A percentile compares a stretch with the other conserved stretches of the same genome.
phyloP scores from a whole-genome alignment of 768 basidiomycete species.

The Kwoniella shandongensis region DNA sequence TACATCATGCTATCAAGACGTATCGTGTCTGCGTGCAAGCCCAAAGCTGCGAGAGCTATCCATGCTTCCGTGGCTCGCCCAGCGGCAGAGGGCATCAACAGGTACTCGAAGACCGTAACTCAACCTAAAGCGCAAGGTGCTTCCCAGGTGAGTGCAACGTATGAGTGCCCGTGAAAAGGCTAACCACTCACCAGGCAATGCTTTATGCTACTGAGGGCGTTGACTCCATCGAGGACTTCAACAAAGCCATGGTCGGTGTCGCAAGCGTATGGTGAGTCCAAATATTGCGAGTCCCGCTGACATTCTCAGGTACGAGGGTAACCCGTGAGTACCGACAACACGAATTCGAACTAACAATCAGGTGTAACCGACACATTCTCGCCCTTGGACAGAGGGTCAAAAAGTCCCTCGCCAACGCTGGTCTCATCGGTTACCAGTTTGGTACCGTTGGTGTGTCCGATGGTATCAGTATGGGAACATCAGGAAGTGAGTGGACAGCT shows the following conservation, averaged over 20 bases:
- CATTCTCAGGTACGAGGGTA: constrained; percentile 85
- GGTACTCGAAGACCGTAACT: constrained; percentile 78
- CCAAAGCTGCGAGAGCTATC: constrained; percentile 4
- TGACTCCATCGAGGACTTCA: constrained; percentile 73
- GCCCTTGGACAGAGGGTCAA: constrained; percentile 85
- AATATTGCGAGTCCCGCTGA: not conserved
- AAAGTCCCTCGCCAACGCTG: constrained; percentile 67
- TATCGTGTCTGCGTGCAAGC: not conserved
- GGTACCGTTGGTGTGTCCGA: constrained; percentile 97
- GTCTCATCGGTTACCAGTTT: constrained; percentile 91
- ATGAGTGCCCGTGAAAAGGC: too few species aligned
- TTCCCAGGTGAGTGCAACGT: constrained; percentile 67
- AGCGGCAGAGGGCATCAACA: constrained; percentile 55
- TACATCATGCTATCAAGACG: constrained; percentile 19
- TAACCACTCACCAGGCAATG: constrained; percentile 70
- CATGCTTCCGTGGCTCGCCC: constrained; percentile 13
- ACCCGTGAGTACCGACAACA: constrained; percentile 69
- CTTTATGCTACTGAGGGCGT: constrained; percentile 97
- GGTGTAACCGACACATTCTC: constrained; percentile 92
- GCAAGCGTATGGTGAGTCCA: constrained; percentile 84
- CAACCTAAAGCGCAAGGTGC: constrained; percentile 93
- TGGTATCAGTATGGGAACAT: constrained; percentile 97
- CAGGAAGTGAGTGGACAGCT: constrained; percentile 71
- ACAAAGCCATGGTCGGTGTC: constrained; percentile 96
- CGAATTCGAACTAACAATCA: constrained; percentile 48